A percentile compares a stretch with the other conserved stretches of the same genome.
phyloP scores from a whole-genome alignment of 805 yeast genomes.

The Starmerella floris region DNA sequence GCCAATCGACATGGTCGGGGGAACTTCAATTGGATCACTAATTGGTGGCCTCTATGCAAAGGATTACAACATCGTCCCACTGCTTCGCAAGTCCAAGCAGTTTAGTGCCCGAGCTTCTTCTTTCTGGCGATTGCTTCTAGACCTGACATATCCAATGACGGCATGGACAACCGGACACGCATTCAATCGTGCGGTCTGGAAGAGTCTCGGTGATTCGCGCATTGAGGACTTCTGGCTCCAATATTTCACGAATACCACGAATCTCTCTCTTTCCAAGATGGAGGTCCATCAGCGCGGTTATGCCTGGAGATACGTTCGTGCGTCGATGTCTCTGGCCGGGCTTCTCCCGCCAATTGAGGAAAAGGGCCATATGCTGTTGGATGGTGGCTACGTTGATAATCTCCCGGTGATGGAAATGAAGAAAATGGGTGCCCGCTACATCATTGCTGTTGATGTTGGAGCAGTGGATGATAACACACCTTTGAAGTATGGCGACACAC shows the following conservation, averaged over 20 bases:
- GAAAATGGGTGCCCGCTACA: slow-evolving; percentile 63
- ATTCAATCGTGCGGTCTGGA: slow-evolving; percentile 95
- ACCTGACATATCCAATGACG: slow-evolving; percentile 83
- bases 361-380: slow-evolving; percentile 83
- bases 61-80: slow-evolving; percentile 82
- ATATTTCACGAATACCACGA: slow-evolving; percentile 82
- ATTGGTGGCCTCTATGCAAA: slow-evolving; percentile 91
- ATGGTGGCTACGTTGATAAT: slow-evolving; percentile 93
- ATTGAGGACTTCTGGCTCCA: slow-evolving; percentile 94
- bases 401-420: slow-evolving; percentile 88
- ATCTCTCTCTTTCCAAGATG: slow-evolving; percentile 88
- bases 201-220: slow-evolving; percentile 78
- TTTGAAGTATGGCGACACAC: slow-evolving; percentile 80
- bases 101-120: slow-evolving; percentile 74
- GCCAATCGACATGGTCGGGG: slow-evolving; percentile 89
- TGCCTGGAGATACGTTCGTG: slow-evolving; percentile 90
- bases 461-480: slow-evolving; percentile 85
- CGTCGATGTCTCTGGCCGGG: slow-evolving; percentile 94
- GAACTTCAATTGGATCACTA: slow-evolving; percentile 92
- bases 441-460: slow-evolving; percentile 93
- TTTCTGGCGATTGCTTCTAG: slow-evolving; percentile 71
- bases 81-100: slow-evolving; percentile 77
- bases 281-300: slow-evolving; percentile 86
- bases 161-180: slow-evolving; percentile 96
- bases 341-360: slow-evolving; percentile 72